Evolutionary conservation across 768 basidiomycete species (phyloP), one percentile per base, ranked within the genome.

Genomic region (Leccinum obscurum): DNA sequence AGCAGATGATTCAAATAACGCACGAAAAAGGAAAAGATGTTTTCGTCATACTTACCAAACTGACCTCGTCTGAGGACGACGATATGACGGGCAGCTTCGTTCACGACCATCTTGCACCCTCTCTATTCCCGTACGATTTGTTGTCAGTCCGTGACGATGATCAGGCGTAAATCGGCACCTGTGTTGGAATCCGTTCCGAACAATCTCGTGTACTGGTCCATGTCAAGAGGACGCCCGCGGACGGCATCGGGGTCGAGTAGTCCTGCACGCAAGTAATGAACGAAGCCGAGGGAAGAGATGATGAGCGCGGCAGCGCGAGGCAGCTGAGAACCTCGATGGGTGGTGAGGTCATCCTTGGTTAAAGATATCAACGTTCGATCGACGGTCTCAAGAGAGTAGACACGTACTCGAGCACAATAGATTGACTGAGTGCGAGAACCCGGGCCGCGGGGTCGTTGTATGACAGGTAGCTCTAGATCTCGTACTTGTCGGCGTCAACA

Each of bases 351-450:
- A 70, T 97, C 89, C 74, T 93, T 96, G 70, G 4, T 7, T 50
- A 52, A 53, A 26, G 44, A 49, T 0, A 52, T 55, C 24, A 55
- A 17, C 2, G 13, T 51, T 15, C 8, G 22, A 26, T 4, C 8
- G 28, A 51, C 7, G 17, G 26, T 30, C 15, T 0, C 15, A 26
- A 32, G 3, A 2, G 15, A 35, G 56, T 37, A 22, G 24, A 24
- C 79, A 6, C 92, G 60, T 69, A 95, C 94, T 97, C 94, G 64
- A 98, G 87, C 6, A 98, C 92, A 72, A 98, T 97, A 81, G 94
- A 99, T 0, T 95, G 96, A 69, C 98, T 99, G 66, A 98, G 80
- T 37, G 90, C 89, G 58, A 99, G 83, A 2, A 98, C 96, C 24
- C 24, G 24, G 24, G 24, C 24, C 39, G 98, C 95, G 0, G 95